Evolutionary conservation across 352 stramenopile species (phyloP), one percentile per base, ranked within the genome.

Genomic region (Pythium scleroteichum): DNA sequence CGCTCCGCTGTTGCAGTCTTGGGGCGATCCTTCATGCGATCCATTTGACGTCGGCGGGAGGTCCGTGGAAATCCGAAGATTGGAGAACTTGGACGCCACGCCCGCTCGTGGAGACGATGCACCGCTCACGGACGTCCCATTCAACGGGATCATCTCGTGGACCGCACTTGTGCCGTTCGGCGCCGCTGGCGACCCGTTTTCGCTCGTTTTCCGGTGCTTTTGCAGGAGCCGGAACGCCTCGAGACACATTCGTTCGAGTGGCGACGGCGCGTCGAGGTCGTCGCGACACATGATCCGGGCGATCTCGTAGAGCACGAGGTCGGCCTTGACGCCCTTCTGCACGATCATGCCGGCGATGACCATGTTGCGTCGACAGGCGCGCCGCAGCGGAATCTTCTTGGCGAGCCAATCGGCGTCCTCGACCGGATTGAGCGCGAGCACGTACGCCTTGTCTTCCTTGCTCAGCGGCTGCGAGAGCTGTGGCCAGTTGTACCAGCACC

Each of bases 401-500:
- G 71, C 62, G 32, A 95, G 55, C 6, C 59, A 53, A 32, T 90
- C 75, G 38, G 73, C 69, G 17, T 95, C 85, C 17, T 86, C 67
- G 1, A 77, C 60, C 7, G 80, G 75, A 13, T 75, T 87, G 23
- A 93, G 56, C 13, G 60, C 77, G 8, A 93, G 53, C 35, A 92
- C 69, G 53, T 94, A 94, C 26, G 73, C 56, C 17, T 74, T 72
- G 26, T 94, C 79, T 12, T 79, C 72, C 7, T 67, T 59, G 23
- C 80, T 91, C 33, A 94, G 60, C 9, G 84, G 79, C 33, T 96
- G 54, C 29, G 79, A 64, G 26, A 95, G 76, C 69, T 99, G 96
- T 9, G 94, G 92, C 95, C 96, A 99, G 69, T 99, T 96, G 52
- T 98, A 95, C 97, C 97, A 99, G 65, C 95, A 99, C 97, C 96